phyloP scores from a whole-genome alignment of 768 basidiomycete species.

The Suillus variegatus region DNA sequence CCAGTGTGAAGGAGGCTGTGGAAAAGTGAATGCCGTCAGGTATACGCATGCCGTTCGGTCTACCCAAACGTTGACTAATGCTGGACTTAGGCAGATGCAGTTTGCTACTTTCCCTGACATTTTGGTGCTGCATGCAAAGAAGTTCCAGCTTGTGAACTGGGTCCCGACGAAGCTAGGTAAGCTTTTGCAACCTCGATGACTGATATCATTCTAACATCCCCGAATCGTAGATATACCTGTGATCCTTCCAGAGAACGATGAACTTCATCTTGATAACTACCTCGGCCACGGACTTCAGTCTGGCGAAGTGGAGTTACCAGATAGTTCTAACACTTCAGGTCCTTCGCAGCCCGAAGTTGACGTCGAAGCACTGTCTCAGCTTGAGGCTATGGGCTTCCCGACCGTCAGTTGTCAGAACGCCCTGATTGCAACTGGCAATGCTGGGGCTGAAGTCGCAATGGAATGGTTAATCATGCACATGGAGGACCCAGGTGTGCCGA shows the following conservation, averaged over 20 bases:
- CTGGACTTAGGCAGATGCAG: constrained; percentile 55
- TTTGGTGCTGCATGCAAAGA: constrained; percentile 87
- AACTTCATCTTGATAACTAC: constrained; percentile 62
- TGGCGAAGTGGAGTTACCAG: constrained; percentile 69
- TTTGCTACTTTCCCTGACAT: constrained; percentile 90
- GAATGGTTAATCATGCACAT: constrained; percentile 94
- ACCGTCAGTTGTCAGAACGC: constrained; percentile 85
- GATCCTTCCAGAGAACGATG: constrained; percentile 57
- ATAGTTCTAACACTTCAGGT: constrained; percentile 44
- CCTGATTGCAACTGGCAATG: constrained; percentile 81
- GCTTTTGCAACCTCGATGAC: constrained; percentile 19
- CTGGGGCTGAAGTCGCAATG: constrained; percentile 81
- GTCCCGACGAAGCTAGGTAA: constrained; percentile 91
- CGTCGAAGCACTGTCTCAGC: constrained; percentile 66
- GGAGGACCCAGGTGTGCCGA: constrained; percentile 80
- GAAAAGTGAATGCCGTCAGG: constrained; percentile 58
- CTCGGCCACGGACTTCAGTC: constrained; percentile 70
- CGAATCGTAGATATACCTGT: constrained; percentile 76
- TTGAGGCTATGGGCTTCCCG: constrained; percentile 94
- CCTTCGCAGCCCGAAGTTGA: constrained; percentile 67
- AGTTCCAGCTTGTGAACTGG: constrained; percentile 96
- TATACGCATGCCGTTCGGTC: neutral
- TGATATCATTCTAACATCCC: constrained; percentile 4
- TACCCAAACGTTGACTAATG: neutral
- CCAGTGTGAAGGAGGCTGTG: constrained; percentile 71